Evolutionary conservation across 495 filamentous ascomycete species (phyloP).

Genomic region (Thermothielavioides terrestris): DNA sequence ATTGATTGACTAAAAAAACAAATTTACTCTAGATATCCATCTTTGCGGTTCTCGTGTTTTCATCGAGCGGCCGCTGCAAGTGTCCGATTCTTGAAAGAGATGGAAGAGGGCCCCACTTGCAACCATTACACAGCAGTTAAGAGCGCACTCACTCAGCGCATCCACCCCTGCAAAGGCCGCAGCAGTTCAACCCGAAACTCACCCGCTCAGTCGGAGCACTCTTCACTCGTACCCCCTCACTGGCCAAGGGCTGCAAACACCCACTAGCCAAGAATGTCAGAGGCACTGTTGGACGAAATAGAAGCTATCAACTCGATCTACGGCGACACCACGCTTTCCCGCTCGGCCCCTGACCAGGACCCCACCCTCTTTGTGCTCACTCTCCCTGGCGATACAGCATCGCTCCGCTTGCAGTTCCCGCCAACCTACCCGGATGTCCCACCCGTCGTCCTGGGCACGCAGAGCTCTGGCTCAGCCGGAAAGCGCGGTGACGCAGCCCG

Average conservation of each 20-base stretch:
- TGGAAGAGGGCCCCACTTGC: no score
- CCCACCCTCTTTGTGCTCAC: constrained; percentile 42
- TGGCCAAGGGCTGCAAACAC: neutral
- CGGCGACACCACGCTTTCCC: constrained; percentile 54
- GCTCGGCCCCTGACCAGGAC: constrained; percentile 18
- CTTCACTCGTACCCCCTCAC: neutral
- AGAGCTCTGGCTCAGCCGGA: constrained; percentile 46
- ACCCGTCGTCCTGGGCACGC: constrained; percentile 61
- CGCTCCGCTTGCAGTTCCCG: constrained; percentile 60
- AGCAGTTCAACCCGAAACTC: no score
- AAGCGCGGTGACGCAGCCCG: constrained; percentile 60
- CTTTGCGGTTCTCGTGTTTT: no score
- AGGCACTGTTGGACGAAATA: constrained; percentile 77
- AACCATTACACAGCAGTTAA: no score
- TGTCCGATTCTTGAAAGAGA: no score
- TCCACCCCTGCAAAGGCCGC: no score
- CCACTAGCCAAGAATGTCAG: constrained; percentile 48
- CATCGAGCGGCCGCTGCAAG: no score
- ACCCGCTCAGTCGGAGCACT: neutral
- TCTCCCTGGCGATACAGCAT: constrained; percentile 39
- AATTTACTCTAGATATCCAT: no score
- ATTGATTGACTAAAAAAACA: no score
- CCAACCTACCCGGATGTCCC: constrained; percentile 59
- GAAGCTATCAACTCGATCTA: constrained; percentile 93
- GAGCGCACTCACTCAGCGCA: no score